Evolutionary conservation across 768 basidiomycete genomes (phyloP), one percentile per base, ranked within the genome.

Genomic region (Naganishia vishniacii): DNA sequence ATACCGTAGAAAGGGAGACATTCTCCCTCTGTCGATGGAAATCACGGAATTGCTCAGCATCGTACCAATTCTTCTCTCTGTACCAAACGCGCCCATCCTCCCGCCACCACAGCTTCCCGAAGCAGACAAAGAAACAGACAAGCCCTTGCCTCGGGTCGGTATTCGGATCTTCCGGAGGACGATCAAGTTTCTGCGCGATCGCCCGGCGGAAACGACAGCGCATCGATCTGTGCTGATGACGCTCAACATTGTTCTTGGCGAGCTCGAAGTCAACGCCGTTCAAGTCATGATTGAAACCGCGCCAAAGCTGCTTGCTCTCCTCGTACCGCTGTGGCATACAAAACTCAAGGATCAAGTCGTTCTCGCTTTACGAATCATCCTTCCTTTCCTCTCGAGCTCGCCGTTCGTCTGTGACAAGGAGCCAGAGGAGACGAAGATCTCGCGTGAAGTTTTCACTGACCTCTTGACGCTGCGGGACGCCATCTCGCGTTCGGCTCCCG

Each of bases 181-280:
- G 60, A 73, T 78, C 16, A 81, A 81, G 13, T 89, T 93, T 72
- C 81, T 97, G 42, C 78, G 80, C 16, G 73, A 79, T 40, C 89
- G 88, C 72, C 82, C 85, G 1, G 69, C 79, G 9, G 91, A 95
- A 69, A 88, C 88, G 0, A 87, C 88, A 2, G 81, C 91, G 15
- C 85, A 92, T 69, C 83, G 85, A 16, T 84, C 91, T 68, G 88
- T 87, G 48, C 80, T 98, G 23, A 77, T 80, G 6, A 82, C 85
- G 3, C 75, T 94, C 44, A 85, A 86, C 61, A 80, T 85, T 2
- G 81, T 86, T 0, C 82, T 98, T 8, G 82, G 81, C 2, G 86
- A 88, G 61, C 77, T 92, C n/a, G 83, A 89, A 2, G 78, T 94
- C 61, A 98, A 98, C 73, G 82, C 79, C 64, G 83, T 82, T 44